Base-by-base conservation (phyloP, 2,329 filamentous ascomycete species). In the Aspergillus sp. region DNA sequence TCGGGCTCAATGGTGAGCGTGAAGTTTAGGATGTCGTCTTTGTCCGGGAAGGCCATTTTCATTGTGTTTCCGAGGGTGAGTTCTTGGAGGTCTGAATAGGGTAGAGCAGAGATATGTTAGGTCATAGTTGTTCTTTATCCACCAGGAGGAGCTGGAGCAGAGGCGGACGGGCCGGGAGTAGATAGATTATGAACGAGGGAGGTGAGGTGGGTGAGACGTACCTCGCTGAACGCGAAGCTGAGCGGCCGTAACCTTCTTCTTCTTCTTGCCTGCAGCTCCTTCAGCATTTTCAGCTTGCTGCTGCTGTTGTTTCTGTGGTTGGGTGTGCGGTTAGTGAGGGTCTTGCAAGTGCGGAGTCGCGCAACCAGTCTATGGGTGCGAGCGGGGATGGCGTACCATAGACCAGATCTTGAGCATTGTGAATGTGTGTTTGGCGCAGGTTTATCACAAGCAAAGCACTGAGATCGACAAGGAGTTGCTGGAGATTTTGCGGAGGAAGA, bases 381-480 rank as follows among this genome's bases (percentile, higher is more conserved):
- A 47, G 31, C 31, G 49, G 23, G 25, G n/a, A 55, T 38, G 31
- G 46, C 85, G 55, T 83, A 96, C 93, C 94, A 98, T 97, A 73
- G 93, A 96, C 95, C 94, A 98, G 84, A 98, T 97, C 84, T 98
- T 98, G 85, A 97, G 86, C 95, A 98, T 98, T 75, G 83, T 93
- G 68, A 64, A 67, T 64, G 31, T 30, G 34, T 3, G 28, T 30
- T 30, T 34, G 31, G 55, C 15, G 47, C 47, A 25, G 15, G n/a
- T 22, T 28, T 34, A 34, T 45, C 11, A 34, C n/a, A 49, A 41
- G 11, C 34, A 41, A 49, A 22, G 11, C 25, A 28, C 19, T 41
- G 46, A 17, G 9, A 30, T n/a, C 19, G 47, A 15, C 22, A 38
- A 54, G 53, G 51, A 54, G 46, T 31, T 17, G 13, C 34, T 19